Evolutionary conservation across 2,329 filamentous ascomycete species (phyloP), one percentile per base, ranked within the genome.

Genomic region (Talaromyces atroroseus): DNA sequence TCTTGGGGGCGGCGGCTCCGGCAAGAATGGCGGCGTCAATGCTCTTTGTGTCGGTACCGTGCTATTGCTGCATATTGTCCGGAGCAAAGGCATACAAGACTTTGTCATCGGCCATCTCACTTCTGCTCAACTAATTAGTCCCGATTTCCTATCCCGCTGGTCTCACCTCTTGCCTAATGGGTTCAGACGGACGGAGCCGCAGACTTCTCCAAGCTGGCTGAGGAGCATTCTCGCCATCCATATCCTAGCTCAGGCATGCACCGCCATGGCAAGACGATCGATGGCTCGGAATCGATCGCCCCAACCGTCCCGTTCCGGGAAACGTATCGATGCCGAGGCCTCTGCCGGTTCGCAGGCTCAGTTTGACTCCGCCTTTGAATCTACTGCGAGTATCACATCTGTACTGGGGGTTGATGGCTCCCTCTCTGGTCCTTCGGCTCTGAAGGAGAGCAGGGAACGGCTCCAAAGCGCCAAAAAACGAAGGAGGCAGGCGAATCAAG

Each of bases 401-500:
- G 61, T 11, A 32, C 29, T 70, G 14, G 71, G 69, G 16, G 64
- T 70, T 12, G 76, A 78, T 61, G 72, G 70, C 24, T 70, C 76
- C 75, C 66, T 78, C 72, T 67, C 79, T 76, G 76, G 74, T 67
- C 72, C 82, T 68, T 77, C 80, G 24, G 74, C 76, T 54, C 63
- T 75, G 55, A 78, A 79, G 64, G 78, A 82, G 53, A 75, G 71
- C 68, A 84, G 77, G 72, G 80, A 81, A 71, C 84, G 75, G 73
- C 68, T 82, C 75, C 77, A 84, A 68, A 76, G 74, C 62, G 83
- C 81, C 61, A 95, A 94, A 75, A 94, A 90, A 76, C 88, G 89
- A 76, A 85, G 88, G 75, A 92, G 94, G 76, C 90, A 95, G 74
- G 92, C 89, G 68, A 91, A 90, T 58, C 89, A 94, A 72, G 90